Evolutionary conservation across 202 grass and related monocot species (phyloP), one percentile per base, ranked within the genome.

Genomic region (Dendrocalamus latiflorus): DNA sequence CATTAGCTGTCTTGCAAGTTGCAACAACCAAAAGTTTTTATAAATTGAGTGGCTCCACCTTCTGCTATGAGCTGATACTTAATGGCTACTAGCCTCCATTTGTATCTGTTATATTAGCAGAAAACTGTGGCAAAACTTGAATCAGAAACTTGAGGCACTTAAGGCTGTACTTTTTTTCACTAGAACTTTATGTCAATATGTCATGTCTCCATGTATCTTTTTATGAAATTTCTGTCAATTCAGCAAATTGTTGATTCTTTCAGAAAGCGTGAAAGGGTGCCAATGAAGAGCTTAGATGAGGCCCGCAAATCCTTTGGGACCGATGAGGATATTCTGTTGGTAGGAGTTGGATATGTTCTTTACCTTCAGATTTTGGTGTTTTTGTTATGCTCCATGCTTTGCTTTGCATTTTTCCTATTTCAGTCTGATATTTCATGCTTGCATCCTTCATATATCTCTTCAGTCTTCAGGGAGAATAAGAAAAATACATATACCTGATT

Each of bases 271-370:
- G 96, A 99, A 51, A 89, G 82, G 83, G 93, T 99, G 66, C 80
- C 93, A 18, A 82, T 99, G 77, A 88, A 92, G 78, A 91, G 87
- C 80, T 84, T 99, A 70, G 96, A 99, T 15, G 87, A 95, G 83
- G 93, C 96, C 30, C 91, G 93, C 51, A 99, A 92, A 83, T 99
- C 96, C 7, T 99, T 89, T 33, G 96, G 96, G 70, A 99, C 96
- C 0, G 96, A 99, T 43, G 96, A 99, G 81, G 96, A 99, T 82
- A 95, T 99, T 86, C 83, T 99, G 14, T 84, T 99, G 96, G 96
- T 99, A 94, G 28, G 67, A 38, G 12, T 48, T 48, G 14, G 9
- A 63, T 54, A 0, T 21, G 41, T 43, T 81, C 10, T 62, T 38
- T 38, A 79, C 26, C 21, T 42, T 60, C 0, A 55, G 77, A 42